A percentile compares a stretch with the other conserved stretches of the same genome.
Evolutionary conservation across 1,284 basidiomycete species (phyloP).

Genomic region (Malassezia furfur): DNA sequence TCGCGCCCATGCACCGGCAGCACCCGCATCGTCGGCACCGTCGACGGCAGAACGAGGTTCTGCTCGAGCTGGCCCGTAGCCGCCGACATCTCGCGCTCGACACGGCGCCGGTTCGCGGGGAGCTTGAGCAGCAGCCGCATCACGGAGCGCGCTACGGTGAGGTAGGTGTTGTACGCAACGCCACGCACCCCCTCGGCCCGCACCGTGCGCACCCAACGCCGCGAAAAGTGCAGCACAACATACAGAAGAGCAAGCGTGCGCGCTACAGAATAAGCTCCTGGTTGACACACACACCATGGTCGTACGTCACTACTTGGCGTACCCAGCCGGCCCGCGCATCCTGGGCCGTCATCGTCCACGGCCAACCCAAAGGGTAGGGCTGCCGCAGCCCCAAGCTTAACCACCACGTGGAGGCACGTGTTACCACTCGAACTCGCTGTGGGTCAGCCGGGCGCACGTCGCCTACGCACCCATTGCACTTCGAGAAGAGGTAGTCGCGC

Average conservation of each 20-base stretch:
- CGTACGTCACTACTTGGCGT: not conserved
- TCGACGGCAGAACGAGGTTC: slow-evolving; percentile 32
- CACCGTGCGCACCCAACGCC: slow-evolving; percentile 7
- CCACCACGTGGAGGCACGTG: slow-evolving; percentile 1
- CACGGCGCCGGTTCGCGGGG: slow-evolving; percentile 34
- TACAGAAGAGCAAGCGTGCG: slow-evolving; percentile 5
- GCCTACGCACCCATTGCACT: slow-evolving; percentile 59
- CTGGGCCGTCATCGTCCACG: not conserved
- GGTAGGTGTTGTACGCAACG: not conserved
- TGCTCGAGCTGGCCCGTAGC: slow-evolving; percentile 36
- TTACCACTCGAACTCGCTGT: slow-evolving; percentile 20
- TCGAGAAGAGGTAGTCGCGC: slow-evolving; percentile 91
- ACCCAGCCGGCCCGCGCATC: not conserved
- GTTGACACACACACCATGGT: slow-evolving; percentile 1
- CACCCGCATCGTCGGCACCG: slow-evolving; percentile 22
- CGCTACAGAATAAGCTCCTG: not conserved
- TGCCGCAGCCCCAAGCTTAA: not conserved
- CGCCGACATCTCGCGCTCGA: slow-evolving; percentile 33
- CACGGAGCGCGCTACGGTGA: slow-evolving; percentile 5
- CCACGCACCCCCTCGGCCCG: slow-evolving; percentile 4
- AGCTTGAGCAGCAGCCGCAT: slow-evolving; percentile 33
- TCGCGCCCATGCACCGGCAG: slow-evolving; percentile 37
- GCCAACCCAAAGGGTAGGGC: too few species aligned
- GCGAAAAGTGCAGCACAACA: slow-evolving; percentile 9
- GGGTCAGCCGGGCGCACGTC: not conserved